Evolutionary conservation across 2,329 filamentous ascomycete genomes (phyloP), one percentile per base, ranked within the genome.

Genomic region (Exophiala lecanii-corni): DNA sequence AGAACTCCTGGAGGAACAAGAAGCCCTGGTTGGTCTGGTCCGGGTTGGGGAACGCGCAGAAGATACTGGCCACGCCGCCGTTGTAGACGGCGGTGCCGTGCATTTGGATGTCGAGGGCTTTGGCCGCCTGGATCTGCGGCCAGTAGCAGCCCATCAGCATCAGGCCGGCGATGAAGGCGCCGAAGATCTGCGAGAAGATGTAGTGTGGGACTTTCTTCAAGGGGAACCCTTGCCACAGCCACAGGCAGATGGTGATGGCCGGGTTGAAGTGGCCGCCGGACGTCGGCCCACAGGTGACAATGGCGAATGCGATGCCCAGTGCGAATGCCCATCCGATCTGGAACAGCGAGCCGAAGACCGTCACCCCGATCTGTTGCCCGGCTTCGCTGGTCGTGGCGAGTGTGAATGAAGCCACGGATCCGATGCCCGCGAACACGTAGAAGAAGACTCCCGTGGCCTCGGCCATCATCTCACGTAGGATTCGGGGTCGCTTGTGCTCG

Each of bases 371-470:
- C 12, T 66, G 62, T 23, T 65, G 59, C 4, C 56, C 62, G 4
- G 61, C 61, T 49, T 75, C 71, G 33, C 47, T 53, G 18, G 54
- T 56, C 1, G 47, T 51, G 4, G 53, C 49, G 3, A 76, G 45
- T 5, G 70, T 71, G 56, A 78, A 77, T 10, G 65, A 59, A 2
- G 74, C 71, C 2, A 70, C 66, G 2, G 74, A 71, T n/a, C 74
- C 70, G 25, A 79, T 72, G 12, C 76, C 75, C 7, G 51, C 43
- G 32, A 54, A 67, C 59, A 73, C 72, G 55, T 74, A 77, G 56
- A 76, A 74, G 64, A 78, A 78, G 3, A 78, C 74, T 2, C 76
- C 75, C 1, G 72, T 72, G 3, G 73, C 73, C 56, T 80, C 76
- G 3, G 72, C 76, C 49, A 72, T 63, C 62, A 73, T 74, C 55